These are phyloP conservation scores for Anethum foeniculum DNA, from an alignment of 140 eudicot species.

Conservation along the genomic window DNA sequence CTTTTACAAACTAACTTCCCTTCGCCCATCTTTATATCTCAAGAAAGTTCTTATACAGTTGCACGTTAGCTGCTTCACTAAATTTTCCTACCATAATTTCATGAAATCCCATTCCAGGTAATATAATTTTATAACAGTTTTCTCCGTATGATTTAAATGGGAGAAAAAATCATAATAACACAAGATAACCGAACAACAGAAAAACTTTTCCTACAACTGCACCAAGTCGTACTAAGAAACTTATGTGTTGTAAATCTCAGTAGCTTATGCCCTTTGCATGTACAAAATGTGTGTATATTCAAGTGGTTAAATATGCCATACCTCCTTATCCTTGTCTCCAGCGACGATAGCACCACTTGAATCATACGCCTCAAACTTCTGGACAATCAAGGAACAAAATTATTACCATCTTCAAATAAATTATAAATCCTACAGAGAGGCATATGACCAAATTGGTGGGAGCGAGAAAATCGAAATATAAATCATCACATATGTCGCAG, in stretches of 20 bases:
- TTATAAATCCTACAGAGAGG: background rate
- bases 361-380: constrained; percentile 93
- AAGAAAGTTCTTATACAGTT: background rate
- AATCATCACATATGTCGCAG: background rate
- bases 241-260: background rate
- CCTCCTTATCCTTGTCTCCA: constrained; percentile 88
- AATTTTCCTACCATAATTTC: background rate
- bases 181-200: background rate
- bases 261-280: background rate
- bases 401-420: constrained; percentile 11
- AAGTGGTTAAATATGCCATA: constrained; percentile 9
- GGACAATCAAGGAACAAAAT: constrained; percentile 23
- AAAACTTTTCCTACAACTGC: background rate
- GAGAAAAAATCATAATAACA: background rate
- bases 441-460: background rate
- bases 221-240: background rate
- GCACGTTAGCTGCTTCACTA: background rate
- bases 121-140: background rate
- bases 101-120: background rate
- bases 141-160: background rate
- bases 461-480: background rate
- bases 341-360: constrained; percentile 61
- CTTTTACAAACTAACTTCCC: background rate
- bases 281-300: background rate
- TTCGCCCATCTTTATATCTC: background rate